Evolutionary conservation across 1,284 basidiomycete genomes (phyloP).

Genomic region (Irpex lacteus): DNA sequence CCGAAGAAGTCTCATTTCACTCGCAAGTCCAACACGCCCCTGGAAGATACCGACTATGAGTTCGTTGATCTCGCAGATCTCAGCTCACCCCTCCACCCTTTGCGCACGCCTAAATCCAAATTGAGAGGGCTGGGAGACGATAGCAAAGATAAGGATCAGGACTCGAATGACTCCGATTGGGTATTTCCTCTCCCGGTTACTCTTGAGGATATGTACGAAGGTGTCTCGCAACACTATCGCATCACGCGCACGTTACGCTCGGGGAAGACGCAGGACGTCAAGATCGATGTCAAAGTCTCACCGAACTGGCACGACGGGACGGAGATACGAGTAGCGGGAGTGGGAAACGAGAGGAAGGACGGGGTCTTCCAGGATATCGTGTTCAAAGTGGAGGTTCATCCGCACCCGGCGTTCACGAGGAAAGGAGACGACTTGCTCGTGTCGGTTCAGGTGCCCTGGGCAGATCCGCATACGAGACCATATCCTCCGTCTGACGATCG

Average conservation of each 20-base stretch:
- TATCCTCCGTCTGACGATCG: constrained; percentile 12
- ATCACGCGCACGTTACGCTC: constrained; percentile 59
- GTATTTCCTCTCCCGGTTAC: constrained; percentile 71
- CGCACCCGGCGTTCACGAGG: constrained; percentile 68
- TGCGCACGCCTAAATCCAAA: constrained; percentile 28
- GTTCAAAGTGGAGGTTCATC: constrained; percentile 77
- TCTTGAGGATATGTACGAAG: constrained; percentile 84
- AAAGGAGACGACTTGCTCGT: constrained; percentile 72
- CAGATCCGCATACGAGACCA: constrained; percentile 51
- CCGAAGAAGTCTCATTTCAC: constrained; percentile 16
- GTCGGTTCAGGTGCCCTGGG: constrained; percentile 68
- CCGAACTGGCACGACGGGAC: constrained; percentile 75
- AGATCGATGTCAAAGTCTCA: constrained; percentile 73
- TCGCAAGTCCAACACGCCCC: background rate
- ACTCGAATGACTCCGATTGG: constrained; percentile 41
- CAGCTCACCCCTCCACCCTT: constrained; percentile 34
- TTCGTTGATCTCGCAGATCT: constrained; percentile 29
- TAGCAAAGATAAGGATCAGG: background rate
- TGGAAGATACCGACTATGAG: constrained; percentile 30
- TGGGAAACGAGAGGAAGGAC: constrained; percentile 74
- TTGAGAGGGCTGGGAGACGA: background rate
- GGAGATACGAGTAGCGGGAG: constrained; percentile 70
- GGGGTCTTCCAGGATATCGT: constrained; percentile 74
- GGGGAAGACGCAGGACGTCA: constrained; percentile 67
- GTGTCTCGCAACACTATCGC: constrained; percentile 78